Conservation (phyloP, 169 alveolate species). For the Besnoitia besnoiti region DNA sequence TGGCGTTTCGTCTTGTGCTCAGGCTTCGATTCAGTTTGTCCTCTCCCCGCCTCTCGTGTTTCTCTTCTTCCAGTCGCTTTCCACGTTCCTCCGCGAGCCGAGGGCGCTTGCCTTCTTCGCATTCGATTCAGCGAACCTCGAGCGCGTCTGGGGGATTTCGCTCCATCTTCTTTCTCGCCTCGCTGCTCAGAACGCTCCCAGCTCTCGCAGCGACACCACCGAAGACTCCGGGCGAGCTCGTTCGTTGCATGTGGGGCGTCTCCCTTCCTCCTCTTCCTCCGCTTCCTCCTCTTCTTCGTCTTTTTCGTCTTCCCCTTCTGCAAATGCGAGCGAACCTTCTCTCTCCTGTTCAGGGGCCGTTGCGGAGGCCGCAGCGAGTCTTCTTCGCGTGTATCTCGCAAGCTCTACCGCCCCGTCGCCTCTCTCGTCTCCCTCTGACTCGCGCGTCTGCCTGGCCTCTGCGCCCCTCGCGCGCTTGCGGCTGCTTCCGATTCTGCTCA, state of each 20-base stretch:
- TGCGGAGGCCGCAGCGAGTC: background rate
- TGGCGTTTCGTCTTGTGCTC: background rate
- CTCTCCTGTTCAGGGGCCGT: too few relatives aligned
- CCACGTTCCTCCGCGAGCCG: background rate
- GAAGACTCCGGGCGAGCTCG: background rate
- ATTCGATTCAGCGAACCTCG: background rate
- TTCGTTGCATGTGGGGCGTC: background rate
- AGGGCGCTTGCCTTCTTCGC: background rate
- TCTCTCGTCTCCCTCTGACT: too few relatives aligned
- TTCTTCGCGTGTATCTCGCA: too few relatives aligned
- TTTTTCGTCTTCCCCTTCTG: too few relatives aligned
- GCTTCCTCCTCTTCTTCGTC: background rate
- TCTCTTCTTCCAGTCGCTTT: background rate
- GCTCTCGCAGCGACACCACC: background rate
- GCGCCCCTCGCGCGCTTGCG: too few relatives aligned
- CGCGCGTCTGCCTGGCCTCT: too few relatives aligned
- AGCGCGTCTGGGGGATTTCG: background rate
- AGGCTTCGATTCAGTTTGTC: background rate
- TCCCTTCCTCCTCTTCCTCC: background rate
- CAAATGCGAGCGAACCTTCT: too few relatives aligned
- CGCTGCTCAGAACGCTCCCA: background rate
- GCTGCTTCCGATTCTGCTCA: too few relatives aligned
- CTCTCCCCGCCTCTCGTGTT: background rate
- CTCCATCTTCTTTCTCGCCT: background rate
- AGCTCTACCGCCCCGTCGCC: too few relatives aligned